Evolutionary conservation across 2,329 filamentous ascomycete species (phyloP).

Genomic region (Aspergillus sp.): DNA sequence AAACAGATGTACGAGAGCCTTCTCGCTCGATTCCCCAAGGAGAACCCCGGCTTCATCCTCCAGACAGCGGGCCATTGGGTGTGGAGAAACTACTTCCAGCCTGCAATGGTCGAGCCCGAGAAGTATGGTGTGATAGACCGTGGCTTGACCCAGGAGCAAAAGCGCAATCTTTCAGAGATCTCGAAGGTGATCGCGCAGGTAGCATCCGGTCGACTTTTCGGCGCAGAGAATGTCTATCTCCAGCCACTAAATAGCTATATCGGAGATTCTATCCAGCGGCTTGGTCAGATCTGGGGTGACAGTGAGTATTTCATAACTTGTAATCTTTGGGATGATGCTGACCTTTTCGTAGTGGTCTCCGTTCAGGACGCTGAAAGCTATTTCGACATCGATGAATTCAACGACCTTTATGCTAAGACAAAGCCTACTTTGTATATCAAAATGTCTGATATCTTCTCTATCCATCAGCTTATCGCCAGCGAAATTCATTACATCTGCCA

Average conservation of each 20-base stretch:
- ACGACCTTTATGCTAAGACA: slow-evolving; percentile 92
- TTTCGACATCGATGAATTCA: slow-evolving; percentile 98
- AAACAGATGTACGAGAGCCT: slow-evolving; percentile 82
- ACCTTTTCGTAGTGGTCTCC: slow-evolving; percentile 64
- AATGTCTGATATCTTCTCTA: slow-evolving; percentile 94
- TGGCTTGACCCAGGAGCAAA: slow-evolving; percentile 84
- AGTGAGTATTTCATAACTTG: slow-evolving; percentile 44
- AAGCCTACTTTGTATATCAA: slow-evolving; percentile 99
- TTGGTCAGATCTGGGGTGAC: slow-evolving; percentile 73
- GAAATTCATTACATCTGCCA: slow-evolving; percentile 79
- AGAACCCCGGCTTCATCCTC: slow-evolving; percentile 74
- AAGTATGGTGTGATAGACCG: slow-evolving; percentile 91
- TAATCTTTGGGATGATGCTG: slow-evolving; percentile 27
- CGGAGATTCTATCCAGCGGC: slow-evolving; percentile 76
- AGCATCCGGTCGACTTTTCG: slow-evolving; percentile 84
- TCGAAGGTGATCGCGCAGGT: slow-evolving; percentile 90
- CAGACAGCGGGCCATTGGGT: slow-evolving; percentile 88
- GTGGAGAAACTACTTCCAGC: slow-evolving; percentile 91
- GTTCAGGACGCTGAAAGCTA: slow-evolving; percentile 85
- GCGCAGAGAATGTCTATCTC: slow-evolving; percentile 91
- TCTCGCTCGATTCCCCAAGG: slow-evolving; percentile 73
- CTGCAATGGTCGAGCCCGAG: slow-evolving; percentile 84
- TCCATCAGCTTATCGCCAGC: slow-evolving; percentile 81
- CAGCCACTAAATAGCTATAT: slow-evolving; percentile 94
- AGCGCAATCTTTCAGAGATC: slow-evolving; percentile 87